Evolutionary conservation across 2,329 filamentous ascomycete genomes (phyloP).

Genomic region (Phaeosphaeriaceae sp.): DNA sequence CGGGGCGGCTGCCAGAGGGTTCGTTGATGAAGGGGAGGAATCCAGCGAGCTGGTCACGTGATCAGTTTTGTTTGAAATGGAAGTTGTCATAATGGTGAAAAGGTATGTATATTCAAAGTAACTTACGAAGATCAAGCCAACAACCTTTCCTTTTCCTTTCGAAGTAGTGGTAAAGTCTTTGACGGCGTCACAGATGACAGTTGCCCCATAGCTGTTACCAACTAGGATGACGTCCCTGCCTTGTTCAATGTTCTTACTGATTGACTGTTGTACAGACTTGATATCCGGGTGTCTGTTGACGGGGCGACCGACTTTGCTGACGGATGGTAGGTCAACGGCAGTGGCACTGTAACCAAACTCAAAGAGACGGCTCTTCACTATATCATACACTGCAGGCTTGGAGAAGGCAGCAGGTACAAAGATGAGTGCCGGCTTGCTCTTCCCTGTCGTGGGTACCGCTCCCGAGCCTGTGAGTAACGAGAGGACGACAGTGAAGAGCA

Average conservation of each 20-base stretch:
- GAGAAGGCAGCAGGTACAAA: slow-evolving; percentile 30
- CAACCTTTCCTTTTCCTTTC: slow-evolving; percentile 15
- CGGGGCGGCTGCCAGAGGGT: slow-evolving; percentile 12
- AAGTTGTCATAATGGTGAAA: no score
- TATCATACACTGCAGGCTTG: slow-evolving; percentile 19
- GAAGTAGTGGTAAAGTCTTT: slow-evolving; percentile 10
- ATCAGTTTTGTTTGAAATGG: neutral
- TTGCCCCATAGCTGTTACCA: slow-evolving; percentile 37
- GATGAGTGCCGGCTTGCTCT: slow-evolving; percentile 13
- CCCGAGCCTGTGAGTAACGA: neutral
- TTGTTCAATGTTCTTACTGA: slow-evolving; percentile 13
- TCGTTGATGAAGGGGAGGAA: slow-evolving; percentile 30
- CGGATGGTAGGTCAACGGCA: slow-evolving; percentile 31
- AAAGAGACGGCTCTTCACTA: slow-evolving; percentile 21
- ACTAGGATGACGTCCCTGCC: slow-evolving; percentile 34
- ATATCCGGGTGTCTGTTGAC: slow-evolving; percentile 26
- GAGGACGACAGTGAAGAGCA: neutral
- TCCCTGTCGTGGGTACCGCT: neutral
- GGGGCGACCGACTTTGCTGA: slow-evolving; percentile 9
- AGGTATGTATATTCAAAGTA: no score
- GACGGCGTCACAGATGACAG: slow-evolving; percentile 35
- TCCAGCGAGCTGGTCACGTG: slow-evolving; percentile 17
- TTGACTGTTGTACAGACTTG: slow-evolving; percentile 12
- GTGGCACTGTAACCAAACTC: slow-evolving; percentile 19
- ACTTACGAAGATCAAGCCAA: slow-evolving; percentile 24